Conservation (phyloP, 106 monocot genomes). For the Vanilla planifolia region DNA sequence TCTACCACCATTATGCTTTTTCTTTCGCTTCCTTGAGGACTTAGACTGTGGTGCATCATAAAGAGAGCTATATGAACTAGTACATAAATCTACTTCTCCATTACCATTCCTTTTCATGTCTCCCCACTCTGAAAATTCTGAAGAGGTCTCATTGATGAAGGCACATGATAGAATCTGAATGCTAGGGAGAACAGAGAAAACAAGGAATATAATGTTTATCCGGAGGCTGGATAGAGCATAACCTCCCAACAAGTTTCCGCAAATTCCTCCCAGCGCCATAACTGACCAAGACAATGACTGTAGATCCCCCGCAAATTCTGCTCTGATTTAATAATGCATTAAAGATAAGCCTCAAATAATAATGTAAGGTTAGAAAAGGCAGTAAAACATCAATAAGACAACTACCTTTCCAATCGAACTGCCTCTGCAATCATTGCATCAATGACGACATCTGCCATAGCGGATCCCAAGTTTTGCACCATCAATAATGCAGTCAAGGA, state of each 20-base stretch:
- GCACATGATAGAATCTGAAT: slow-evolving; percentile 63
- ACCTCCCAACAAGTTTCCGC: slow-evolving; percentile 75
- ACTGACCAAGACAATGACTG: slow-evolving; percentile 76
- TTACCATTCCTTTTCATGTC: slow-evolving; percentile 8
- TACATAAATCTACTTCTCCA: slow-evolving; percentile 6
- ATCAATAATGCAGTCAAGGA: slow-evolving; percentile 40
- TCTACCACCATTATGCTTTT: slow-evolving; percentile 14
- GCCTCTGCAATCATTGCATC: slow-evolving; percentile 96
- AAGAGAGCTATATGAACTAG: slow-evolving; percentile 3
- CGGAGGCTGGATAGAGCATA: slow-evolving; percentile 41
- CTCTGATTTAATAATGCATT: slow-evolving; percentile 29
- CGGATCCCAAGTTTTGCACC: slow-evolving; percentile 70
- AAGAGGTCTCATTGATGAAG: slow-evolving; percentile 38
- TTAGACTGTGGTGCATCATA: slow-evolving; percentile 12
- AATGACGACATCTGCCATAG: slow-evolving; percentile 89
- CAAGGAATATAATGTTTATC: slow-evolving; percentile 53
- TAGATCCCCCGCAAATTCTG: slow-evolving; percentile 73
- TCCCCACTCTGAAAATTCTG: slow-evolving; percentile 6
- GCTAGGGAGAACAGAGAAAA: slow-evolving; percentile 56
- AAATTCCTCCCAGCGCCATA: slow-evolving; percentile 83
- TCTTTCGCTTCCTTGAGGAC: slow-evolving; percentile 27
- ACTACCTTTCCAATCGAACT: slow-evolving; percentile 47
- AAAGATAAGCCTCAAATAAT: slow-evolving; percentile 12
- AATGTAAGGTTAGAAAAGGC: neutral
- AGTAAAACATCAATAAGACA: neutral